Base-by-base conservation (phyloP, 805 yeast genomes). In the Barnettozyma sucrosica region DNA sequence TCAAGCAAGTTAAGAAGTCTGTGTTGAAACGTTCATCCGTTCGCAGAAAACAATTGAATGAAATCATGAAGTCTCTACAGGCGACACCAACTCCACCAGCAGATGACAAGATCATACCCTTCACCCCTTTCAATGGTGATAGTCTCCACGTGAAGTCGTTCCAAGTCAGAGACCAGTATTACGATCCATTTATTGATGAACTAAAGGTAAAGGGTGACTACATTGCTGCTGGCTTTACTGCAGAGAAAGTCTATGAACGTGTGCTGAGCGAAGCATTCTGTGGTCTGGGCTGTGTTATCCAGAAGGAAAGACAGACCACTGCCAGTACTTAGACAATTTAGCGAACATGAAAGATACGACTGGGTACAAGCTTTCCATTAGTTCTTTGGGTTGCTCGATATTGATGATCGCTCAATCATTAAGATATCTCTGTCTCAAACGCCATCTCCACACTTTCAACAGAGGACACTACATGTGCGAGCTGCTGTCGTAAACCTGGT, bases 41-140 rank as follows among this genome's bases (percentile, higher is more conserved):
- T 32, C 74, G 89, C 60, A 74, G 85, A 55, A 76, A 77, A 50
- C 81, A 63, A 48, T 47, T 70, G 41, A 68, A 68, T 38, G 74
- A 69, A 41, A 56, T 69, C 19, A 66, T 69, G 47, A 64, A 68
- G 43, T 68, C 68, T 11, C 48, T 69, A 41, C 59, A 63, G 39
- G 64, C 61, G 24, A 65, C 66, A 53, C 62, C 66, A 24, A 58
- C 62, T 14, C 36, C 51, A 45, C 46, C 16, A 26, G 38, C 24
- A 16, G 37, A 20, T 39, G 36, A 13, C 14, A 38, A 36, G 53
- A 58, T 62, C 14, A 69, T 75, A 6, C 98, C 98, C 16, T 92
- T 90, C 64, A 89, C 98, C 10, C 98, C 98, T 8, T 92, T 92
- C 67, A 81, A 83, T 60, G 97, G 97, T 40, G 98, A 92, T 66